These are phyloP conservation scores for Irpex rosettiformis DNA, from an alignment of 1,284 basidiomycete species.

Conservation along the genomic window DNA sequence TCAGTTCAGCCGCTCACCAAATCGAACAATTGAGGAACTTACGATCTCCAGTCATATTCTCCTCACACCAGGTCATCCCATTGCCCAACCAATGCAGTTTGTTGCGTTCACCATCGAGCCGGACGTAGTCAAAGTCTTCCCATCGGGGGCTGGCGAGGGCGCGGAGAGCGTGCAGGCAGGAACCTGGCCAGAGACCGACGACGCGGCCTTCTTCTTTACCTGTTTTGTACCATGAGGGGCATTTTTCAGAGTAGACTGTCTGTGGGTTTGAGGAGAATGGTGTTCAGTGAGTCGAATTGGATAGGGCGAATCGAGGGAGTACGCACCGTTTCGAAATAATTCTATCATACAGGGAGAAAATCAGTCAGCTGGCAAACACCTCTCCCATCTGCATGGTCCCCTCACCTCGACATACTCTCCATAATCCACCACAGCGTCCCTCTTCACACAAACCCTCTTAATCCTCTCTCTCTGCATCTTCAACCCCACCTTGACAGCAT, in stretches of 20 bases:
- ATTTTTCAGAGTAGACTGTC: constrained; percentile 59
- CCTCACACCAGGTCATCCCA: constrained; percentile 46
- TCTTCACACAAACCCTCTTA: constrained; percentile 55
- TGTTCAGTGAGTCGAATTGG: background rate
- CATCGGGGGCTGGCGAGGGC: constrained; percentile 54
- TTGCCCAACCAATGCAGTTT: constrained; percentile 59
- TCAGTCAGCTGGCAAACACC: too few relatives aligned
- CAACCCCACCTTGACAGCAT: constrained; percentile 44
- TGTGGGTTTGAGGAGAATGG: constrained; percentile 28
- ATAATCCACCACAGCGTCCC: constrained; percentile 55
- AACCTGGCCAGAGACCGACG: constrained; percentile 64
- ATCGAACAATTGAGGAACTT: constrained; percentile 19
- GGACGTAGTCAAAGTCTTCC: constrained; percentile 63
- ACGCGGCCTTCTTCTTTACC: constrained; percentile 58
- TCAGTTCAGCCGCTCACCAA: background rate
- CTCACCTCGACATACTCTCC: constrained; percentile 48
- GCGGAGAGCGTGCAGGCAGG: constrained; percentile 48
- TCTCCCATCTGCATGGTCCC: too few relatives aligned
- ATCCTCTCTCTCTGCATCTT: constrained; percentile 59
- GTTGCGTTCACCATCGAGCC: constrained; percentile 39
- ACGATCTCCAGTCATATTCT: constrained; percentile 43
- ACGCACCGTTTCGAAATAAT: constrained; percentile 47
- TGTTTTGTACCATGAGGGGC: constrained; percentile 66
- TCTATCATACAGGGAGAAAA: constrained; percentile 15
- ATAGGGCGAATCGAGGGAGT: background rate